Evolutionary conservation across 306 rosid genomes (phyloP), one percentile per base, ranked within the genome.

Genomic region (Medicago ruthenica): DNA sequence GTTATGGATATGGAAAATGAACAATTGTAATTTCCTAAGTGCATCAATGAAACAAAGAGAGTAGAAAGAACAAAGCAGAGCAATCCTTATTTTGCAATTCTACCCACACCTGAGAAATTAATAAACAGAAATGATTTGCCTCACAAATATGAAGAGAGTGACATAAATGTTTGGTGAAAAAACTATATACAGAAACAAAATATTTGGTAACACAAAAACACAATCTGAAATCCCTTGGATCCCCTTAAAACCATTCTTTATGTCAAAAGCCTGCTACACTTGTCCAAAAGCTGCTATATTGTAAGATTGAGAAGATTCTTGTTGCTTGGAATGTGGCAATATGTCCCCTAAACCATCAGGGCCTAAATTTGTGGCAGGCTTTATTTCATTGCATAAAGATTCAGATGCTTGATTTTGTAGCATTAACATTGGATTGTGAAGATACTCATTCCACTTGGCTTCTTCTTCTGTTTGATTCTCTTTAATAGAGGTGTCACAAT

Each of bases 371-470:
- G 84, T 37, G 42, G 75, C 67, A 8, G 84, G 77, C 81, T 79
- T 85, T 78, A 75, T 81, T 77, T 69, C 64, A 40, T 75, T 70
- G 76, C 77, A 85, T 44, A 78, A 34, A 15, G 84, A 76, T 17
- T 75, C 81, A 51, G 50, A 78, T 57, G 60, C 55, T 51, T 83
- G 81, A 57, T 70, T 75, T 71, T 80, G 85, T 44, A 73, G 53
- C 87, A 87, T 85, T 39, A 80, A 55, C 72, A 82, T 77, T 66
- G 88, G 88, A 55, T 80, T 82, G 17, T 77, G 86, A 73, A 80
- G 77, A 69, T 82, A 87, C 50, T 87, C 91, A 71, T 65, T 64
- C 91, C 91, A 87, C 80, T 83, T 82, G 4, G 80, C 84, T 24
- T 84, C 90, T 47, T 58, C 64, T 70, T 44, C n/a, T 79, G 84